phyloP scores from a whole-genome alignment of 495 filamentous ascomycete genomes.

The Aspergillus conjunctus region DNA sequence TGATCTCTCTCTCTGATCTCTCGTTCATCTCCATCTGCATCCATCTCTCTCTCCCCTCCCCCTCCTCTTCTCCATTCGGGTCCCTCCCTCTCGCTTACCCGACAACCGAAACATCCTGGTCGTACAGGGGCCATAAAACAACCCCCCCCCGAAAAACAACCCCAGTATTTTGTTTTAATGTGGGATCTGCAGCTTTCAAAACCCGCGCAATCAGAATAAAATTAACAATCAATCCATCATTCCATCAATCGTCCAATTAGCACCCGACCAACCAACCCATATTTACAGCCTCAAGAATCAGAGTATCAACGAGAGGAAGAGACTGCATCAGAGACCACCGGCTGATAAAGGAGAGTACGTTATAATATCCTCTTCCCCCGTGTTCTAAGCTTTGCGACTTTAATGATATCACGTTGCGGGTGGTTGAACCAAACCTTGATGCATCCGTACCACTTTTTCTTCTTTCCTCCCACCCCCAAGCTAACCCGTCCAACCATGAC shows the following conservation, averaged over 20 bases:
- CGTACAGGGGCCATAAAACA: slow-evolving; percentile 10
- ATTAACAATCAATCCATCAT: slow-evolving; percentile 14
- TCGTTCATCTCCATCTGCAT: slow-evolving; percentile 6
- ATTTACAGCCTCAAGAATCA: slow-evolving; percentile 25
- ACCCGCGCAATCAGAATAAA: slow-evolving; percentile 16
- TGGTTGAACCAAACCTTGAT: slow-evolving; percentile 24
- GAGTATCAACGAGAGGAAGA: background rate
- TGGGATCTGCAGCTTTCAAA: slow-evolving; percentile 24
- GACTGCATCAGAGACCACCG: background rate
- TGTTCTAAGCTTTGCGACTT: slow-evolving; percentile 12
- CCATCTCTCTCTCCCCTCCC: slow-evolving; percentile 20
- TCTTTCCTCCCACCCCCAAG: slow-evolving; percentile 19
- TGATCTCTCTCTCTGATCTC: background rate
- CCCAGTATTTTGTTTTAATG: slow-evolving; percentile 19
- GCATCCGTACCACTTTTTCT: slow-evolving; percentile 22
- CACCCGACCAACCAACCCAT: slow-evolving; percentile 4
- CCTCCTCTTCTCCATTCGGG: slow-evolving; percentile 21
- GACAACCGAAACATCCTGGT: slow-evolving; percentile 19
- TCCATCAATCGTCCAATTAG: slow-evolving; percentile 11
- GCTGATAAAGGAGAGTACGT: slow-evolving; percentile 38
- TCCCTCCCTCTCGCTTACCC: slow-evolving; percentile 20
- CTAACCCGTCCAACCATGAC: slow-evolving; percentile 25
- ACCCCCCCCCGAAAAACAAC: too few relatives aligned
- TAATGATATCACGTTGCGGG: slow-evolving; percentile 26
- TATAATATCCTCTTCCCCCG: slow-evolving; percentile 7